phyloP scores from a whole-genome alignment of 225 moss, liverwort and hornwort genomes.

The Bryoerythrophyllum caledonicum region DNA sequence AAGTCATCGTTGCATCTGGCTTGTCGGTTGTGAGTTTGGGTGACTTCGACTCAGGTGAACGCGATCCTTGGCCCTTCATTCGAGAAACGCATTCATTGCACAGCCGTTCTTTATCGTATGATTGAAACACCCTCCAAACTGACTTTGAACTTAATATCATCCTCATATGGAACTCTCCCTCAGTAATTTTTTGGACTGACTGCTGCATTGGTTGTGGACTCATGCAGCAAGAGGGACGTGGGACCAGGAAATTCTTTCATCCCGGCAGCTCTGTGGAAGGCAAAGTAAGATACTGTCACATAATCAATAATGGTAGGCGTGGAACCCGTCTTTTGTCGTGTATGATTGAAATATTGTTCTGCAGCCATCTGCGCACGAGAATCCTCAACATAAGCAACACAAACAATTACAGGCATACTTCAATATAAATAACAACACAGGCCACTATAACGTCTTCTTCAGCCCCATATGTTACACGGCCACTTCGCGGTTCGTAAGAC shows the following conservation, averaged over 20 bases:
- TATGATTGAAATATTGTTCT: too few species aligned
- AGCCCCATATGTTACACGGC: background rate
- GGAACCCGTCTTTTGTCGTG: background rate
- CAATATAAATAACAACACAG: background rate
- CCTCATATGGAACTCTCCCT: too few species aligned
- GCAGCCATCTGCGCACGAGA: too few species aligned
- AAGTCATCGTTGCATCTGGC: slow-evolving; percentile 4
- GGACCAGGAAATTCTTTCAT: slow-evolving; percentile 43
- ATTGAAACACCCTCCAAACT: background rate
- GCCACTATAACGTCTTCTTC: too few species aligned
- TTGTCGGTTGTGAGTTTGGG: background rate
- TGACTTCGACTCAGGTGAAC: background rate
- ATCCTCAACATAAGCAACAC: too few species aligned
- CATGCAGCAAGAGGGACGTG: slow-evolving; percentile 49
- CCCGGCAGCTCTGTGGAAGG: slow-evolving; percentile 47
- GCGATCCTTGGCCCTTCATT: background rate
- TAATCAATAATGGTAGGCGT: background rate
- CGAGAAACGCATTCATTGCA: background rate
- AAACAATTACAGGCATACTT: background rate
- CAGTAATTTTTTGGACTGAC: too few species aligned
- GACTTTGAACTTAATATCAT: background rate
- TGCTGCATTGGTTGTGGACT: background rate
- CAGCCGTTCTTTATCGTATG: background rate
- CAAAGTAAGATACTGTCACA: slow-evolving; percentile 32
- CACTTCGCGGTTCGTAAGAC: background rate